Conservation (phyloP, 2,329 filamentous ascomycete genomes). For the Fusarium sp. region DNA sequence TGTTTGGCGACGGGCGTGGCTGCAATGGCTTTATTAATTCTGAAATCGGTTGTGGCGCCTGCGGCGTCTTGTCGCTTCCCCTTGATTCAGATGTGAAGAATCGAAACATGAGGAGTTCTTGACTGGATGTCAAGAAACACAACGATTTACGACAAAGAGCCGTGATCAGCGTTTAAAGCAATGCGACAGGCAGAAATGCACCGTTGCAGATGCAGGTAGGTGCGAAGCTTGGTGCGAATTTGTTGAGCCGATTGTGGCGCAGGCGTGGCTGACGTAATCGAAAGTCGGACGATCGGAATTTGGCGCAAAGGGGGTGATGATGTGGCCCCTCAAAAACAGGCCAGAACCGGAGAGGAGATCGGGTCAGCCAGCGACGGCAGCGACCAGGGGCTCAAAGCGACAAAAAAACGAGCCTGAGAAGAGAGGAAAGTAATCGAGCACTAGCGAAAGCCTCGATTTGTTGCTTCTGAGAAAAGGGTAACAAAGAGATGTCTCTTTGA, state of each 20-base stretch:
- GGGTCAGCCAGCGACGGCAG: conserved; percentile 40
- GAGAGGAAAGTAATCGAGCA: conserved; percentile 54
- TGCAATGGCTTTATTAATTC: conserved; percentile 46
- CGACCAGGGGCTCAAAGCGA: conserved; percentile 40
- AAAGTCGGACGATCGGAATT: conserved; percentile 46
- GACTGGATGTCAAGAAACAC: conserved; percentile 37
- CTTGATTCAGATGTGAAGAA: conserved; percentile 69
- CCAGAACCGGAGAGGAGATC: conserved; percentile 41
- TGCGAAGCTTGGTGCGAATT: conserved; percentile 29
- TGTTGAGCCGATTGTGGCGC: conserved; percentile 21
- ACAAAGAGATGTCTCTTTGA: conserved; percentile 37
- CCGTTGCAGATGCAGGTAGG: conserved; percentile 8
- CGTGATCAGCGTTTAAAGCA: conserved; percentile 28
- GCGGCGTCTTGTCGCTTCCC: conserved; percentile 65
- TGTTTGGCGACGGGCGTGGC: conserved; percentile 48
- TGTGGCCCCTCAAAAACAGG: conserved; percentile 49
- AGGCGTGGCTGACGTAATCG: conserved; percentile 52
- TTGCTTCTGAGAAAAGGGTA: conserved; percentile 36
- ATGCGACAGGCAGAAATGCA: conserved; percentile 37
- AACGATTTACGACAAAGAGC: conserved; percentile 34
- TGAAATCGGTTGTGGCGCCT: conserved; percentile 56
- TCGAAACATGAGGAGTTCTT: conserved; percentile 68
- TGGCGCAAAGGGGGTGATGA: conserved; percentile 48
- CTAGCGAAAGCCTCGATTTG: conserved; percentile 61
- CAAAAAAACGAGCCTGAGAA: conserved; percentile 32